Base-by-base conservation (phyloP, 164 flowering plant genomes). In the Pachysandra terminalis region DNA sequence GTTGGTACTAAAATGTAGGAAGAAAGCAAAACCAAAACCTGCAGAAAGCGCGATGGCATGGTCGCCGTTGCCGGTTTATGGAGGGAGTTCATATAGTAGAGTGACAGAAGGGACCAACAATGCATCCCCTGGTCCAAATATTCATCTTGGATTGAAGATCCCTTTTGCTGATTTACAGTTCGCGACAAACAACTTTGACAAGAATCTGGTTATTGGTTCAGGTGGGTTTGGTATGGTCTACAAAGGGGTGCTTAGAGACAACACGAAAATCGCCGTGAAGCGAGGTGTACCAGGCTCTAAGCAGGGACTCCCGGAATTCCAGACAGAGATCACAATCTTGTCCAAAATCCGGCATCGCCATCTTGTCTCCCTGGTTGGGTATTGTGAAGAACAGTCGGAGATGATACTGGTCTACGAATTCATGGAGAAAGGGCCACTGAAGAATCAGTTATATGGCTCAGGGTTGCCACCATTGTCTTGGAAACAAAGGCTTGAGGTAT, bases 151-250 rank as follows among this genome's bases (percentile, higher is more conserved):
- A 56, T 74, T 87, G 73, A 82, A 72, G 62, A 82, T 93, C 58
- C 80, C 95, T 6, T 90, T 91, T 59, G 78, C 78, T 14, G 97
- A 89, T 22, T 26, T 91, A 55, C 82, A 84, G 32, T 22, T 56
- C 37, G 93, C 87, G 2, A 91, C 97, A 0, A 84, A 84, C 51
- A 82, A 82, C 67, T 91, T 91, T 41, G 84, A 89, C 76, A 79
- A 77, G 74, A 75, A 53, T 68, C 59, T 80, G 56, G 67, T 88
- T 1, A 69, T 91, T n/a, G 97, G 97, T 55, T 78, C 85, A 5
- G 97, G 97, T 37, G 97, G 97, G 32, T 91, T 91, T 73, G 97
- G 97, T 9, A 81, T 76, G 81, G 97, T 91, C 45, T 91, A 80
- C 76, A 84, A 83, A 70, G 97, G 85, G 59, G 85, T 80, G 55